Base-by-base conservation (phyloP, 2,329 filamentous ascomycete species). In the Hortaea sp. region DNA sequence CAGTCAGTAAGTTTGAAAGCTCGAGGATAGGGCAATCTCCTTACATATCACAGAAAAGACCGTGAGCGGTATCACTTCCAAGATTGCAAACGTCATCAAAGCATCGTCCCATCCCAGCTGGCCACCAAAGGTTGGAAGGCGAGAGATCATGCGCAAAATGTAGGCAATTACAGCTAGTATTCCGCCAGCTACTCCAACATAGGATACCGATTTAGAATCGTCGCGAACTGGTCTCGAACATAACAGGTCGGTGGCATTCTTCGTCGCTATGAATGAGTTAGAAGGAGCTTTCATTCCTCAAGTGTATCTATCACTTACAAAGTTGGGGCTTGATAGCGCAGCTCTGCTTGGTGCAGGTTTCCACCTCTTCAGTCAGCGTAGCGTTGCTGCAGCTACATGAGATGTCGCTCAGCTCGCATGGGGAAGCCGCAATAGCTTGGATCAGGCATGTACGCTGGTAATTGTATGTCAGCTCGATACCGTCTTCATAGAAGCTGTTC, bases 341-440 rank as follows among this genome's bases (percentile, higher is more conserved):
- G 20, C 20, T 20, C 20, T 20, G 20, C 20, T 20, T 20, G 20
- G 20, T 20, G 20, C 20, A 20, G 20, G 20, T 20, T 20, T 20
- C 20, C 20, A 20, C 40, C 12, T 49, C 37, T 3, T 34, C 38
- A 5, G 49, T 47, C 5, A 53, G 41, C 2, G 49, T 45, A 29
- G 41, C 39, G n/a, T 53, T 51, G 37, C 49, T 49, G 35, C 51
- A 53, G 12, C 49, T 48, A 43, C 53, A 54, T 4, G 40, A 38
- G 10, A 51, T 46, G n/a, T 56, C 52, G 2, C 48, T 51, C 11
- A 47, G 27, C 10, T 44, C 44, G 34, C 53, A 56, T 1, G 52
- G 50, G 7, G 52, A 54, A 10, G 42, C 45, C 27, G 51, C 45
- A 9, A 56, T 56, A 1, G 46, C 43, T 5, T 38, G 34, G 6